Evolutionary conservation across 345 rosid species (phyloP).

Genomic region (Viola odorata): DNA sequence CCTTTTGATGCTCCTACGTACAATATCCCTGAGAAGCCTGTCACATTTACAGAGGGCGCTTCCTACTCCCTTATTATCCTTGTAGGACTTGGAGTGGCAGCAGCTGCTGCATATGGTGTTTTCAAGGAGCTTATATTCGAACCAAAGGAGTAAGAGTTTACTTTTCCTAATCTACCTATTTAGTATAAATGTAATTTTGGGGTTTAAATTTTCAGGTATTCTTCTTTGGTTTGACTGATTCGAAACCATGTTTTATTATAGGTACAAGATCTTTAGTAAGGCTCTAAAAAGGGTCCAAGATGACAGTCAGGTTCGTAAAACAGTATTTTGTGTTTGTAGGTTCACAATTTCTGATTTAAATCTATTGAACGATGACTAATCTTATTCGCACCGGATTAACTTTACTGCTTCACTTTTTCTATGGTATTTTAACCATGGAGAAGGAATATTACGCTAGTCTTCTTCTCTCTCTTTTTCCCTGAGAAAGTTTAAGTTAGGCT

Average conservation of each 20-base stretch:
- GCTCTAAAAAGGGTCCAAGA: constrained; percentile 88
- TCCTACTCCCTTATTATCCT: constrained; percentile 83
- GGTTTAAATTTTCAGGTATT: background rate
- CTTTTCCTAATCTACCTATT: constrained; percentile 3
- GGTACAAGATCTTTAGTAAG: constrained; percentile 82
- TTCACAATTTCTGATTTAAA: too few species aligned
- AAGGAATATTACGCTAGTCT: too few species aligned
- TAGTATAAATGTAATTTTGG: constrained; percentile 11
- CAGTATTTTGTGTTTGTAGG: too few species aligned
- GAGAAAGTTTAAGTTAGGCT: too few species aligned
- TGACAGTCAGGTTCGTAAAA: constrained; percentile 71
- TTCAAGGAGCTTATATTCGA: constrained; percentile 88
- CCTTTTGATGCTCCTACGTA: constrained; percentile 95
- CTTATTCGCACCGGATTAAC: too few species aligned
- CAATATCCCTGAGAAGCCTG: constrained; percentile 91
- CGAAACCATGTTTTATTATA: constrained; percentile 23
- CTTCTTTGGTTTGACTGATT: constrained; percentile 6
- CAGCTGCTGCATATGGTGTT: constrained; percentile 83
- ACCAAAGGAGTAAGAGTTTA: constrained; percentile 77
- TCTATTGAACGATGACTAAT: too few species aligned
- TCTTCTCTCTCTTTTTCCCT: too few species aligned
- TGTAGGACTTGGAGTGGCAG: constrained; percentile 89
- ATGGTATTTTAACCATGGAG: too few species aligned
- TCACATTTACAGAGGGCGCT: constrained; percentile 90
- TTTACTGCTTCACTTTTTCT: too few species aligned